Evolutionary conservation across 2,329 filamentous ascomycete species (phyloP), one percentile per base, ranked within the genome.

Genomic region (Trichophyton simii): DNA sequence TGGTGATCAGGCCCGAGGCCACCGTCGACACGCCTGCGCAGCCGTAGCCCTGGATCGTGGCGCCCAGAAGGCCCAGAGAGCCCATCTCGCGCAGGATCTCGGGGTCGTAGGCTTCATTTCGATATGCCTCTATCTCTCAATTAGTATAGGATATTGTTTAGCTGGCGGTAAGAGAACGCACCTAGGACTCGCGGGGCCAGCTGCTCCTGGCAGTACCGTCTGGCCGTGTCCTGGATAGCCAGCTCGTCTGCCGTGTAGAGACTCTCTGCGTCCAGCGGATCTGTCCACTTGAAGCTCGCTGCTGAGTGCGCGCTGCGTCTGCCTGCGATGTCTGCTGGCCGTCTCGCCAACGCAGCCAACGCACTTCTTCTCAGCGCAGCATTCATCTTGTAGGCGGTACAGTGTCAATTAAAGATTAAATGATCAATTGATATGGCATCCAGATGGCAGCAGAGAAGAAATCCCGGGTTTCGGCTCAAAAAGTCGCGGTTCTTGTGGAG

Each of bases 71-170:
- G n/a, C 91, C 91, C 7, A 96, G 79, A 71, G 94, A 89, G 50
- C 91, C 91, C 91, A 96, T 96, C 76, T 96, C 91, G 72, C 87
- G 82, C 36, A 96, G 80, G 63, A 96, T 95, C 69, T 87, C 86
- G 68, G 83, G 82, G 73, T 96, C 91, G 76, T 91, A 96, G 71
- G 90, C 74, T 75, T 96, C 91, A 72, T 92, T 85, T 66, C 91
- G 83, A 75, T 91, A 95, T 63, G 89, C 88, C 75, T 92, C 89
- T 92, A 64, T 36, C n/a, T n/a, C 6, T 36, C 34, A 11, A 3
- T 36, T 13, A 38, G 34, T 38, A 38, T 13, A 11, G 4, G 1
- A 38, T 9, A 38, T 1, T 1, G 6, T 1, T 36, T 36, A 11
- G 15, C 57, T 44, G 4, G 36, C 36, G 3, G 9, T 36, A 11